phyloP scores from a whole-genome alignment of 495 filamentous ascomycete genomes.

The Aspergillus affinis region DNA sequence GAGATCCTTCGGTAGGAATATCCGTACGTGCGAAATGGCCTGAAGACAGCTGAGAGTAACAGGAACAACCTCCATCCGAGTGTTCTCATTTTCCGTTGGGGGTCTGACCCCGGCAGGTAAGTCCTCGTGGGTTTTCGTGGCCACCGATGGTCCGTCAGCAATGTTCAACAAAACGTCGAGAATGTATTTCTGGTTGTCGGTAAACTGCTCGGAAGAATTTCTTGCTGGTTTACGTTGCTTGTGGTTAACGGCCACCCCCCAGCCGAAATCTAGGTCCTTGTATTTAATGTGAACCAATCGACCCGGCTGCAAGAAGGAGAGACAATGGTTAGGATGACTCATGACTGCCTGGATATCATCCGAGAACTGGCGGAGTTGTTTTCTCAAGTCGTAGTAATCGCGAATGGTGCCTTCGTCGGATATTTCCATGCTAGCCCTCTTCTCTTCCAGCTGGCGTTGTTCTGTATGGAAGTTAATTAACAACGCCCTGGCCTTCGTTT shows the following conservation, averaged over 20 bases:
- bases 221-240: conserved; percentile 59
- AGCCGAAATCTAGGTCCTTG: conserved; percentile 80
- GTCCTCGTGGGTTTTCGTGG: conserved; percentile 58
- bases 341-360: conserved; percentile 87
- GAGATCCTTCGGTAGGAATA: conserved; percentile 78
- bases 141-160: conserved; percentile 55
- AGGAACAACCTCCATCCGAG: conserved; percentile 81
- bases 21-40: conserved; percentile 69
- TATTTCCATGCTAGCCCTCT: conserved; percentile 70
- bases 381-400: conserved; percentile 85
- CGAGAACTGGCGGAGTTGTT: conserved; percentile 76
- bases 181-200: conserved; percentile 70
- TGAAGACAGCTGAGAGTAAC: conserved; percentile 81
- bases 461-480: conserved; percentile 48
- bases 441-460: conserved; percentile 67
- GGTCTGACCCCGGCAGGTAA: conserved; percentile 64
- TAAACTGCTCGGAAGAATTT: conserved; percentile 60
- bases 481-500: background rate
- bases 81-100: conserved; percentile 61
- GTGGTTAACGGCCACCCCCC: conserved; percentile 81
- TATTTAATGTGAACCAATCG: conserved; percentile 81
- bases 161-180: conserved; percentile 81
- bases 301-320: conserved; percentile 77
- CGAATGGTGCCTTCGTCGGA: conserved; percentile 81
- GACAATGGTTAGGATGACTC: conserved; percentile 80